phyloP scores from a whole-genome alignment of 306 rosid genomes.

The Ammopiptanthus mongolicus region DNA sequence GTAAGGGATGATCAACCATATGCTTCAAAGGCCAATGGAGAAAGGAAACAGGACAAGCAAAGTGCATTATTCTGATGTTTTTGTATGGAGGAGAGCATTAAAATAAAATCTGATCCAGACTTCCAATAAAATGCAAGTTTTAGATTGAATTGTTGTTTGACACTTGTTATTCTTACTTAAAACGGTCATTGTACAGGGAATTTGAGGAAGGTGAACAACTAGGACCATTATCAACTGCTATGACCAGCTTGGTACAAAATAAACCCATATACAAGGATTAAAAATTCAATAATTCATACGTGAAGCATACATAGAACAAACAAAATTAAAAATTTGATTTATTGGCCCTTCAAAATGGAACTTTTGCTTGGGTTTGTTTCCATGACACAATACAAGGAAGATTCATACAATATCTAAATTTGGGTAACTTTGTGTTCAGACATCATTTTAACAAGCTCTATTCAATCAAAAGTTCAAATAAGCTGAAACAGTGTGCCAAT shows the following conservation, averaged over 20 bases:
- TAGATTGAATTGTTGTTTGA: no score
- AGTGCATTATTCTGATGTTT: not conserved
- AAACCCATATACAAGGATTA: not conserved
- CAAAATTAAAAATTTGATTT: slow-evolving; percentile 19
- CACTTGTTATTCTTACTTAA: not conserved
- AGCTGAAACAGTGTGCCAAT: no score
- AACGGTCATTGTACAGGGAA: not conserved
- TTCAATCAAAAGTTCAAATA: no score
- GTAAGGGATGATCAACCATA: no score
- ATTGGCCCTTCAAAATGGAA: not conserved
- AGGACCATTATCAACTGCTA: not conserved
- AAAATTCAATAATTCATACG: not conserved
- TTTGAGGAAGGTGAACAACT: not conserved
- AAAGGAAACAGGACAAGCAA: not conserved
- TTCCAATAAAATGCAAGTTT: no score
- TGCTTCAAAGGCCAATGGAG: not conserved
- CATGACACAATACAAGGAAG: slow-evolving; percentile 31
- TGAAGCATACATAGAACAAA: not conserved
- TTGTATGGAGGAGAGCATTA: no score
- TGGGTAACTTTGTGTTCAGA: not conserved
- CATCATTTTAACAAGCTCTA: no score
- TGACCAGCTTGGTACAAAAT: not conserved
- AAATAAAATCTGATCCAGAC: no score
- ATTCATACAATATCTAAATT: not conserved
- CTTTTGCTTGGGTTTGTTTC: slow-evolving; percentile 40